A percentile compares a stretch with the other conserved stretches of the same genome.
Conservation (phyloP, 306 rosid species). For the Citrullus mucosospermus region DNA sequence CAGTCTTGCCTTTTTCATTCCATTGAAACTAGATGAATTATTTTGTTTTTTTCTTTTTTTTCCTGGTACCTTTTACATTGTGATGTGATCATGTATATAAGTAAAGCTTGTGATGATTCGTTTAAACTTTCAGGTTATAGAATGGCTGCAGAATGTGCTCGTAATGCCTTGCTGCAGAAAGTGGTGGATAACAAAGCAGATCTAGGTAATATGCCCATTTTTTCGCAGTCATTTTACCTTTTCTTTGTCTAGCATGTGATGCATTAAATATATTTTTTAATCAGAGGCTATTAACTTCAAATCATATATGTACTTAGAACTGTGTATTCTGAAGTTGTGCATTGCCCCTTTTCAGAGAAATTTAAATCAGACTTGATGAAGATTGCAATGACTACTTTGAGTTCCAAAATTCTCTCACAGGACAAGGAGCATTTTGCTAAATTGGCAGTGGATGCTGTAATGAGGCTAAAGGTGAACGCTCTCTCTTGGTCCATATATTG, state of each 20-base stretch:
- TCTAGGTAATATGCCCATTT: constrained; percentile 30
- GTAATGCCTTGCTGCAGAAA: constrained; percentile 55
- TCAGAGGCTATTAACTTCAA: not conserved
- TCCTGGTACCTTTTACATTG: not conserved
- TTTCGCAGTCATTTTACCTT: not conserved
- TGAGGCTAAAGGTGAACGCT: constrained; percentile 71
- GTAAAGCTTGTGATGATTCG: not conserved
- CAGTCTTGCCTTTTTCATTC: not conserved
- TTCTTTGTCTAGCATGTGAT: not conserved
- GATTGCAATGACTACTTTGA: constrained; percentile 93
- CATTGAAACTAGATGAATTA: not conserved
- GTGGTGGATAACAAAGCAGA: constrained; percentile 81
- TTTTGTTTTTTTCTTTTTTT: not conserved
- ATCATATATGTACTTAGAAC: not conserved
- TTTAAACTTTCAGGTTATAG: constrained; percentile 51
- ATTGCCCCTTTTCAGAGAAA: constrained; percentile 35
- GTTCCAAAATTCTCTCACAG: constrained; percentile 94
- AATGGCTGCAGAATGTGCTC: constrained; percentile 93
- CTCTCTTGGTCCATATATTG: not conserved
- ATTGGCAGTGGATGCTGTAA: constrained; percentile 90
- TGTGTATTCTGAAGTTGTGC: not conserved
- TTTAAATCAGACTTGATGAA: constrained; percentile 87
- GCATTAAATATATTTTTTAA: not conserved
- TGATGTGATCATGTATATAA: not conserved
- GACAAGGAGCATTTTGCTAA: constrained; percentile 90